Percentiles rank a stretch among this genome's conserved stretches.
Evolutionary conservation across 805 yeast genomes (phyloP).

Genomic region (Yarrowia sp.): DNA sequence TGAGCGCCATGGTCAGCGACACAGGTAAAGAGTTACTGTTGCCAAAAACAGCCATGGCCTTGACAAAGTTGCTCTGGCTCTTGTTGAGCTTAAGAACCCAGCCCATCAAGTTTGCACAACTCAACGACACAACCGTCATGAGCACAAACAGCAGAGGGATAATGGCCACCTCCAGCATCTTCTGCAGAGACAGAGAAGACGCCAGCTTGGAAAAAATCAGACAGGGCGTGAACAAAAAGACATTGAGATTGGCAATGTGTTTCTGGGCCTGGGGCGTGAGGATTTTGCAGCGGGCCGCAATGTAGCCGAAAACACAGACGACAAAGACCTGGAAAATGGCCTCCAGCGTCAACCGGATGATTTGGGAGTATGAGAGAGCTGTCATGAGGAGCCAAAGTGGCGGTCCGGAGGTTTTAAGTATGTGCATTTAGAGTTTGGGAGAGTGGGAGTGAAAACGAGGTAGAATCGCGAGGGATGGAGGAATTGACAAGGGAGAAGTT

Average conservation of each 20-base stretch:
- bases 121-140: slow-evolving; percentile 71
- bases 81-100: slow-evolving; percentile 55
- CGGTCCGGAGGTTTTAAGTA: neutral
- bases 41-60: slow-evolving; percentile 96
- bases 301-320: slow-evolving; percentile 79
- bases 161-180: slow-evolving; percentile 72
- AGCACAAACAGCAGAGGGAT: slow-evolving; percentile 83
- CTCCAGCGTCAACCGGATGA: slow-evolving; percentile 36
- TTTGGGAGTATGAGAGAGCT: neutral
- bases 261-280: slow-evolving; percentile 73
- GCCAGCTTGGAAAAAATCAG: slow-evolving; percentile 82
- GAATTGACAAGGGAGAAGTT: too few relatives aligned
- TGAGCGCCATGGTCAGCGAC: slow-evolving; percentile 70
- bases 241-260: slow-evolving; percentile 71
- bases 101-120: slow-evolving; percentile 58
- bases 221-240: slow-evolving; percentile 92
- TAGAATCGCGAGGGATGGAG: too few relatives aligned
- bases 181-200: slow-evolving; percentile 62
- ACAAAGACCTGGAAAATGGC: slow-evolving; percentile 89
- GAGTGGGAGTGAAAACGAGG: too few relatives aligned
- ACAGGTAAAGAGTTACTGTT: slow-evolving; percentile 94
- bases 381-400: neutral
- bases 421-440: neutral
- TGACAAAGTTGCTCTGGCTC: slow-evolving; percentile 83
- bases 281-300: slow-evolving; percentile 72